Evolutionary conservation across 495 filamentous ascomycete genomes (phyloP).

Genomic region (Podospora bellae-mahoneyi): DNA sequence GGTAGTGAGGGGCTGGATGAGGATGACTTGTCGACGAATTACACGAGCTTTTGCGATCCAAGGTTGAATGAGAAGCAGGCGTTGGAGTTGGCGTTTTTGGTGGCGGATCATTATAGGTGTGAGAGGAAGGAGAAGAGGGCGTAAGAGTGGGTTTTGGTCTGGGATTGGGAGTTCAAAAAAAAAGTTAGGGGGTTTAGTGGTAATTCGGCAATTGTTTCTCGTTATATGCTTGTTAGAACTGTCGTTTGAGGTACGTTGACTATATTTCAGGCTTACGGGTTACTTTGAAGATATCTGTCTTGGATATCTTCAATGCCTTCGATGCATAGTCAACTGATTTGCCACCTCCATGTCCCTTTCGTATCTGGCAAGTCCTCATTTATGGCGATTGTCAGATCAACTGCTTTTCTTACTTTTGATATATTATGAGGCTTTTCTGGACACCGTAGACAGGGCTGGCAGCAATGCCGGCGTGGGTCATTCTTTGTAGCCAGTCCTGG

Average conservation of each 20-base stretch:
- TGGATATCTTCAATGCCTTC: too few species aligned
- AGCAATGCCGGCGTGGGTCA: not conserved
- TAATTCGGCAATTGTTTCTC: not conserved
- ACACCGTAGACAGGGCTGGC: not conserved
- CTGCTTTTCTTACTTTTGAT: not conserved
- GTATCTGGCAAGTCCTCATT: too few species aligned
- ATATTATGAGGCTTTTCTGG: not conserved
- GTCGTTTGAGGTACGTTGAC: not conserved
- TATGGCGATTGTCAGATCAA: not conserved
- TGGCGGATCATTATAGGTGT: constrained; percentile 70
- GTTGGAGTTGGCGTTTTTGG: constrained; percentile 87
- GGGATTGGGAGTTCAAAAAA: not conserved
- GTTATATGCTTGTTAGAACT: not conserved
- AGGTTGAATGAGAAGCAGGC: constrained; percentile 96
- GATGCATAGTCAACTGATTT: too few species aligned
- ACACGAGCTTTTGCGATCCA: constrained; percentile 94
- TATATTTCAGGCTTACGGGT: too few species aligned
- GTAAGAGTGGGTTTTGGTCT: not conserved
- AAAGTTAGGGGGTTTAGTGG: not conserved
- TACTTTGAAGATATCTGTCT: too few species aligned
- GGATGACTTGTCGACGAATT: constrained; percentile 80
- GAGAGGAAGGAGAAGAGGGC: constrained; percentile 30
- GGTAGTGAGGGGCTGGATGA: constrained; percentile 84
- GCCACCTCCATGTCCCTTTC: too few species aligned
- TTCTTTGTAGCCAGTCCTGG: not conserved